A percentile compares a stretch with the other conserved stretches of the same genome.
These are phyloP conservation scores for Calonectria naviculata DNA, from an alignment of 2,329 filamentous ascomycete genomes.

Conservation along the genomic window DNA sequence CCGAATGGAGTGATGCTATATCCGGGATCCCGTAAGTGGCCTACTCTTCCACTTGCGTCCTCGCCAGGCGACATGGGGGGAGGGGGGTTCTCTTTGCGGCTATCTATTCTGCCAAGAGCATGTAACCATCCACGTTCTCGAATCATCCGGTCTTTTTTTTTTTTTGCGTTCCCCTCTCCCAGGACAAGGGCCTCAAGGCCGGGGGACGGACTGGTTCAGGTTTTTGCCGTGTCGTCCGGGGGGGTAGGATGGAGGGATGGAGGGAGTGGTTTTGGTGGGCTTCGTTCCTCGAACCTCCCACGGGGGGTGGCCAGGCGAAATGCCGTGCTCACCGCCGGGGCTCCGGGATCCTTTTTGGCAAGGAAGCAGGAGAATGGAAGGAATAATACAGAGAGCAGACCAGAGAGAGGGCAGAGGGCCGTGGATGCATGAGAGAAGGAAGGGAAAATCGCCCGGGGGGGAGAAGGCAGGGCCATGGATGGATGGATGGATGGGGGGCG, in stretches of 20 bases:
- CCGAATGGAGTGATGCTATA: constrained; percentile 5
- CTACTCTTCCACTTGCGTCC: no score
- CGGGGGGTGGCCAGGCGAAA: neutral
- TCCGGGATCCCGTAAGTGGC: constrained; percentile 8
- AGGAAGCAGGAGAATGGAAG: neutral
- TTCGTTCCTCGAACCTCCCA: neutral
- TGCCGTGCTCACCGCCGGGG: constrained; percentile 1
- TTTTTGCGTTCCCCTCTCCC: no score
- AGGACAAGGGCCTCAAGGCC: neutral
- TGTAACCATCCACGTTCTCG: neutral
- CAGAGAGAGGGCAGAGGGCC: neutral
- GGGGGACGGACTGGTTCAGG: neutral
- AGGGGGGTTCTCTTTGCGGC: neutral
- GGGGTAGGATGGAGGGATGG: neutral
- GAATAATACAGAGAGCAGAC: neutral
- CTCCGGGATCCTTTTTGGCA: neutral
- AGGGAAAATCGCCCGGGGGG: neutral
- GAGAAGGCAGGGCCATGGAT: no score
- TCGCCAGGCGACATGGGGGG: no score
- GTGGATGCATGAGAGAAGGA: neutral
- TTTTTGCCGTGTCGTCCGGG: neutral
- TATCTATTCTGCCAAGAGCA: neutral
- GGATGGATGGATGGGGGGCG: no score
- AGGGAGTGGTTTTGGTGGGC: neutral
- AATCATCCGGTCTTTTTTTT: constrained; percentile 2